phyloP scores from a whole-genome alignment of 257 asterid genomes.

The Przewalskia tangutica region DNA sequence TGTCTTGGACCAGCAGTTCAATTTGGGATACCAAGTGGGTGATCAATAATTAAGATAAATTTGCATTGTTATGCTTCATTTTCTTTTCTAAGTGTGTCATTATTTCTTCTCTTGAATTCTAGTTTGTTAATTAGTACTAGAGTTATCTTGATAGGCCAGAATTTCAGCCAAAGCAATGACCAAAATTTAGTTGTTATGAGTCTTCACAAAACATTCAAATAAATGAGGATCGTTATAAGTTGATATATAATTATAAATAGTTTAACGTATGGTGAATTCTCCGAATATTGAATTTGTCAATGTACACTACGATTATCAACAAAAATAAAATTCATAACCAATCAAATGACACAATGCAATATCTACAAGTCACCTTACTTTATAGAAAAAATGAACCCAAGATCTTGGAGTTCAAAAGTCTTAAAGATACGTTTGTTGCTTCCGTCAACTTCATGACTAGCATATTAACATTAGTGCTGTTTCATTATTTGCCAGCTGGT shows the following conservation, averaged over 20 bases:
- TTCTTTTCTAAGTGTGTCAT: not conserved
- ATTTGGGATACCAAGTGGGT: not conserved
- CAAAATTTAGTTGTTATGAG: not conserved
- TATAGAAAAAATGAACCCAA: not conserved
- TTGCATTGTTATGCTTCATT: not conserved
- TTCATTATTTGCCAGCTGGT: constrained; percentile 7
- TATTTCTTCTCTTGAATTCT: not conserved
- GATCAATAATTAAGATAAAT: not conserved
- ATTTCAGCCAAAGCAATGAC: not conserved
- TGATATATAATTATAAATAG: not conserved
- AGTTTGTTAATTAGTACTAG: not conserved
- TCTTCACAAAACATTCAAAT: not conserved
- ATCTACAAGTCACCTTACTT: not conserved
- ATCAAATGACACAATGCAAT: not conserved
- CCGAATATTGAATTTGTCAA: not conserved
- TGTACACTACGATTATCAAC: not conserved
- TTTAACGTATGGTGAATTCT: not conserved
- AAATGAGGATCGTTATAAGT: not conserved
- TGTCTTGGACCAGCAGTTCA: not conserved
- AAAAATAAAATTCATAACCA: not conserved
- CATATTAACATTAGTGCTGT: not conserved
- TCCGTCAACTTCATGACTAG: not conserved
- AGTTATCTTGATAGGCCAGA: not conserved
- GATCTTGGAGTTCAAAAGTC: not conserved
- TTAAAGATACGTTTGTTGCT: not conserved